Conservation (phyloP, 441 rosid species). For the Codiaeum variegatum region DNA sequence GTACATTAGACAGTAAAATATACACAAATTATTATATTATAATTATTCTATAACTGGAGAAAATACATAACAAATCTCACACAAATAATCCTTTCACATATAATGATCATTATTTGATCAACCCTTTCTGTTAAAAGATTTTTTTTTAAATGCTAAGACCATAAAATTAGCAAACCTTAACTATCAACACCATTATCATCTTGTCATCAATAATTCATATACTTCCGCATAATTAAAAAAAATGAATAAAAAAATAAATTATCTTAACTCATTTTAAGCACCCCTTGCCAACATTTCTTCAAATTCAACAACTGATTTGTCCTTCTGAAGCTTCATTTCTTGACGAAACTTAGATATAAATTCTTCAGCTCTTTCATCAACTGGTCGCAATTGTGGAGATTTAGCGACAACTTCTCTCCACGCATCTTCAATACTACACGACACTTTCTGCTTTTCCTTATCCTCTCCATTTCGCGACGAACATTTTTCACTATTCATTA, state of each 20-base stretch:
- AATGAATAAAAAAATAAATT: background rate
- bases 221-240: background rate
- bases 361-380: slow-evolving; percentile 70
- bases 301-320: slow-evolving; percentile 48
- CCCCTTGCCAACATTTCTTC: slow-evolving; percentile 68
- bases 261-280: slow-evolving; percentile 19
- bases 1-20: background rate
- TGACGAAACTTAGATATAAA: slow-evolving; percentile 56
- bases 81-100: background rate
- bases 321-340: slow-evolving; percentile 57
- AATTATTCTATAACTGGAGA: background rate
- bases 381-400: slow-evolving; percentile 66
- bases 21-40: background rate
- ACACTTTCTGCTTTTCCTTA: slow-evolving; percentile 24
- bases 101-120: background rate
- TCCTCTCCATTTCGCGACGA: slow-evolving; percentile 13
- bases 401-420: slow-evolving; percentile 68
- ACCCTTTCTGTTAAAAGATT: background rate
- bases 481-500: slow-evolving; percentile 24
- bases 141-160: too few species aligned
- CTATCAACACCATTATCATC: background rate
- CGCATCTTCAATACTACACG: slow-evolving; percentile 56
- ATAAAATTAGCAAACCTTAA: background rate
- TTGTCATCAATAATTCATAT: background rate
- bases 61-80: slow-evolving; percentile 1